Evolutionary conservation across 176 grass and related monocot genomes (phyloP).

Genomic region (Typha latifolia): DNA sequence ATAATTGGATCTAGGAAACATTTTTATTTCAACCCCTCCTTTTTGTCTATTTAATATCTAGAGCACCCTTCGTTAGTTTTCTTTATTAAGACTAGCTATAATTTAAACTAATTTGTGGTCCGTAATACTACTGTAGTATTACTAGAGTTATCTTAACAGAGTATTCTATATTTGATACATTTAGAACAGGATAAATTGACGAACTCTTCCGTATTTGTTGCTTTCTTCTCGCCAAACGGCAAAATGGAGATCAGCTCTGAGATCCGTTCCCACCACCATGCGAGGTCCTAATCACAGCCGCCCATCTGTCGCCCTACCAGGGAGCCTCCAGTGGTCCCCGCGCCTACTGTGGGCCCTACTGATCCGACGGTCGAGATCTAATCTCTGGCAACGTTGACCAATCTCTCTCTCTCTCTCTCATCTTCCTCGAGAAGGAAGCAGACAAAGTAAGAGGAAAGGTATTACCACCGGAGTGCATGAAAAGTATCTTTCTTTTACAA

Average conservation of each 20-base stretch:
- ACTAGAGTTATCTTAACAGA: too few species aligned
- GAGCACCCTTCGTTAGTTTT: too few species aligned
- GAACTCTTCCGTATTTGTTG: too few species aligned
- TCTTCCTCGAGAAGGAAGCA: background rate
- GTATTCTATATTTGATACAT: too few species aligned
- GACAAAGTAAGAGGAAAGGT: background rate
- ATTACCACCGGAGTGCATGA: background rate
- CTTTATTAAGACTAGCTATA: too few species aligned
- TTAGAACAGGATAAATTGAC: too few species aligned
- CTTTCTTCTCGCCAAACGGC: background rate
- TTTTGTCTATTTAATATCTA: too few species aligned
- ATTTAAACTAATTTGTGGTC: too few species aligned
- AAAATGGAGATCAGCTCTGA: slow-evolving; percentile 10
- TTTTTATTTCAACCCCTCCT: too few species aligned
- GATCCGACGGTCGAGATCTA: slow-evolving; percentile 13
- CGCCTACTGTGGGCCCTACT: background rate
- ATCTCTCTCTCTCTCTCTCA: background rate
- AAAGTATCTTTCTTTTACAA: background rate
- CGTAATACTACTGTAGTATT: too few species aligned
- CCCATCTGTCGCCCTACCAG: slow-evolving; percentile 1
- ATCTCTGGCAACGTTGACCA: background rate
- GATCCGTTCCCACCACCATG: background rate
- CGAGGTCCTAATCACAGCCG: slow-evolving; percentile 17
- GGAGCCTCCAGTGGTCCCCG: too few species aligned
- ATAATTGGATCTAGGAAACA: too few species aligned